A percentile compares a stretch with the other conserved stretches of the same genome.
Conservation (phyloP, 163 green algal species). For the Smithsoniella earleae region DNA sequence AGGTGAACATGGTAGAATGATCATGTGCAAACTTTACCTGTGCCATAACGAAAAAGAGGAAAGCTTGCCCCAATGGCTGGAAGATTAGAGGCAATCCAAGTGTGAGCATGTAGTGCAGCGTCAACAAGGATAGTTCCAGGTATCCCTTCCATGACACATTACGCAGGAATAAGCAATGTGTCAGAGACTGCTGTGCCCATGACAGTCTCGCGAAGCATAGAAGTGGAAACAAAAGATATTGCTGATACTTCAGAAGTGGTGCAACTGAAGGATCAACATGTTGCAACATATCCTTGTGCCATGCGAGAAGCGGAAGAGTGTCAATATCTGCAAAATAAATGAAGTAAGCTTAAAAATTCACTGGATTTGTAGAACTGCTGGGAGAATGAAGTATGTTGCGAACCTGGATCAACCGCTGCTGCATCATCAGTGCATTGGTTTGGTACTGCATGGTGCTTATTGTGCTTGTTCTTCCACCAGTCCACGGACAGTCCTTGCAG, state of each 20-base stretch:
- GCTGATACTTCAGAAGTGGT: slow-evolving; percentile 46
- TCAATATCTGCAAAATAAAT: slow-evolving; percentile 51
- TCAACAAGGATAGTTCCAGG: slow-evolving; percentile 39
- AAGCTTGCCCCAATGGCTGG: slow-evolving; percentile 30
- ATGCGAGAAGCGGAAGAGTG: slow-evolving; percentile 61
- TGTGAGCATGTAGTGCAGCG: slow-evolving; percentile 46
- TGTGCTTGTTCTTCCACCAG: slow-evolving; percentile 76
- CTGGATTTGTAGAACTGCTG: not conserved
- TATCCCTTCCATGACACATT: slow-evolving; percentile 11
- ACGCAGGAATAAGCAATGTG: slow-evolving; percentile 18
- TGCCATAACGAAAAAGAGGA: slow-evolving; percentile 38
- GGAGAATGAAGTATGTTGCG: not conserved
- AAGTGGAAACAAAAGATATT: slow-evolving; percentile 56
- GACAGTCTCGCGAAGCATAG: slow-evolving; percentile 52
- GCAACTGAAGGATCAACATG: slow-evolving; percentile 35
- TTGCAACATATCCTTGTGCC: slow-evolving; percentile 50
- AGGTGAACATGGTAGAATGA: not conserved
- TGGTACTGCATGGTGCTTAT: slow-evolving; percentile 59
- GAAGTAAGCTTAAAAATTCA: not conserved
- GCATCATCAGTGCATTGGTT: slow-evolving; percentile 52
- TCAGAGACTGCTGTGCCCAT: slow-evolving; percentile 46
- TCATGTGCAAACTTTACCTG: slow-evolving; percentile 21
- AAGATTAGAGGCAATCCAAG: slow-evolving; percentile 34
- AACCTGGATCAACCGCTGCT: slow-evolving; percentile 48
- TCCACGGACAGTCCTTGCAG: slow-evolving; percentile 52